phyloP scores from a whole-genome alignment of 2,329 filamentous ascomycete genomes.

The Grosmannia penicillata region DNA sequence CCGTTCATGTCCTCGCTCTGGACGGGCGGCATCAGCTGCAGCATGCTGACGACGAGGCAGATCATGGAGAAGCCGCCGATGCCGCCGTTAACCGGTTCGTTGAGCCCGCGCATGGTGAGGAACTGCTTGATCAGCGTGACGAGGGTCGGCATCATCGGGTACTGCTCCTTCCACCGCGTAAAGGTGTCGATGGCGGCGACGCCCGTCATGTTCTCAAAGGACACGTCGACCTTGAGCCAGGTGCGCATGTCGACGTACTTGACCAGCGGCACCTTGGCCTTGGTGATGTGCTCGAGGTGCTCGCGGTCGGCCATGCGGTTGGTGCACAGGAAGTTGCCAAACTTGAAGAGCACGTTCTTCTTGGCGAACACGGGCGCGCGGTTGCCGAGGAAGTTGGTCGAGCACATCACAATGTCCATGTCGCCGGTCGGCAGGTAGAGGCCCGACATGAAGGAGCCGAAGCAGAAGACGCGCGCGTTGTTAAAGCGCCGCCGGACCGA shows the following conservation, averaged over 20 bases:
- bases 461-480: constrained; percentile 53
- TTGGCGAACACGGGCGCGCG: constrained; percentile 33
- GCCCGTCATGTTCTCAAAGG: constrained; percentile 83
- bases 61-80: constrained; percentile 90
- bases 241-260: constrained; percentile 76
- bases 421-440: constrained; percentile 61
- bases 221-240: constrained; percentile 76
- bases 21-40: constrained; percentile 64
- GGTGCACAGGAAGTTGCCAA: constrained; percentile 43
- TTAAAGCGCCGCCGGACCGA: constrained; percentile 42
- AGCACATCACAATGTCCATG: constrained; percentile 81
- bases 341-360: constrained; percentile 44
- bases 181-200: constrained; percentile 71
- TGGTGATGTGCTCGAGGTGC: constrained; percentile 52
- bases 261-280: constrained; percentile 77
- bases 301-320: constrained; percentile 40
- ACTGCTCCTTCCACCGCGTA: constrained; percentile 59
- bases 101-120: constrained; percentile 73
- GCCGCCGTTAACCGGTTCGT: constrained; percentile 82
- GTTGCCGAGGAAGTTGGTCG: constrained; percentile 37
- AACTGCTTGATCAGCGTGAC: constrained; percentile 89
- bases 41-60: constrained; percentile 78
- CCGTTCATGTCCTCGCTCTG: constrained; percentile 44
- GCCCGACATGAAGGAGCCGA: constrained; percentile 89
- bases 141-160: constrained; percentile 72